Percentiles rank a stretch among this genome's conserved stretches.
phyloP scores from a whole-genome alignment of 805 yeast genomes.

The Helenozyma rhizophorensis region DNA sequence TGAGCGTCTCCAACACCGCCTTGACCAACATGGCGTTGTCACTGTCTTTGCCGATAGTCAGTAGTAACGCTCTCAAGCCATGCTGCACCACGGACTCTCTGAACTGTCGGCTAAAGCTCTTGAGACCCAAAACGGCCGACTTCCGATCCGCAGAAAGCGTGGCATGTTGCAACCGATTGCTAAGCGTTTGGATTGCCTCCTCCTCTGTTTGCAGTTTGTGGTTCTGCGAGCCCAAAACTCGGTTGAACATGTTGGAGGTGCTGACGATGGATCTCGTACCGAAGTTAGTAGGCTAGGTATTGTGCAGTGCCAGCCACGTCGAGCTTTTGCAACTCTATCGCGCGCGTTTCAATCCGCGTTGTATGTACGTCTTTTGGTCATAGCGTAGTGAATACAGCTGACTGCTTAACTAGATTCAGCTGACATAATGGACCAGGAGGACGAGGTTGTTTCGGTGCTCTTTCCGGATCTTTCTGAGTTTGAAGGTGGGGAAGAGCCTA shows the following conservation, averaged over 20 bases:
- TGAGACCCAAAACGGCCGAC: constrained; percentile 85
- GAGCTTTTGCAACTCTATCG: too few species aligned
- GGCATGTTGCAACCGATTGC: constrained; percentile 83
- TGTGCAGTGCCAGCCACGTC: too few species aligned
- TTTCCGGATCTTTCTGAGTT: constrained; percentile 23
- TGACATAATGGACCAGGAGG: too few species aligned
- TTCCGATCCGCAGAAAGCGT: constrained; percentile 78
- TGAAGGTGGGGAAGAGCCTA: constrained; percentile 9
- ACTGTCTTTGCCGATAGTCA: constrained; percentile 58
- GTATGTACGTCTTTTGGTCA: too few species aligned
- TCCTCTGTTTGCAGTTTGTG: constrained; percentile 49
- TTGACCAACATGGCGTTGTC: constrained; percentile 70
- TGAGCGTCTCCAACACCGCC: constrained; percentile 79
- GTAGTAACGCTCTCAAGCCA: constrained; percentile 71
- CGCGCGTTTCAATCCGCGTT: too few species aligned
- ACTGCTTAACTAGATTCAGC: too few species aligned
- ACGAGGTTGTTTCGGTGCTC: constrained; percentile 7
- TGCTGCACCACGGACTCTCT: constrained; percentile 87
- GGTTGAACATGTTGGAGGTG: constrained; percentile 26
- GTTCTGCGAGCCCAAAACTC: constrained; percentile 30
- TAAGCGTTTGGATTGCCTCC: constrained; percentile 82
- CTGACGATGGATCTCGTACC: too few species aligned
- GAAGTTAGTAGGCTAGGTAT: too few species aligned
- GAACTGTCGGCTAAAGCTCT: constrained; percentile 82
- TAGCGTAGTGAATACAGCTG: too few species aligned